Conservation (phyloP, 2,329 filamentous ascomycete genomes). For the Purpureocillium takamizusanense region DNA sequence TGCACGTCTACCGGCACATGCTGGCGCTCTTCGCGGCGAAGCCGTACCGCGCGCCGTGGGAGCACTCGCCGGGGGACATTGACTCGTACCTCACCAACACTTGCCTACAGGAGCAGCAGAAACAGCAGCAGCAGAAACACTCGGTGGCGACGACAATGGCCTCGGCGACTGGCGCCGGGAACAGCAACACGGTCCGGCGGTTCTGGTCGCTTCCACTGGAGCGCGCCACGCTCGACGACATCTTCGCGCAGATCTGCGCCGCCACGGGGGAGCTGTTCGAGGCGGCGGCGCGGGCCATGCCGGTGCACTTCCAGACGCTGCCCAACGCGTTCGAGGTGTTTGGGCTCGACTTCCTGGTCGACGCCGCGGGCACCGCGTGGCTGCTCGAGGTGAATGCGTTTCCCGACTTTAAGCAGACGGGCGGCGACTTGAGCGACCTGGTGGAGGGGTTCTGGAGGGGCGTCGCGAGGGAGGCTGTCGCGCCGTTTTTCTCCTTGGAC, state of each 20-base stretch:
- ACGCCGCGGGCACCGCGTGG: constrained; percentile 54
- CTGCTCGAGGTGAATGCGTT: constrained; percentile 92
- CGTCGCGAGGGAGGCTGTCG: constrained; percentile 58
- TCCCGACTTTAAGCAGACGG: constrained; percentile 91
- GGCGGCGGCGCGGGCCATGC: constrained; percentile 75
- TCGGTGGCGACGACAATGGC: too few species aligned
- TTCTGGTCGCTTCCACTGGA: constrained; percentile 60
- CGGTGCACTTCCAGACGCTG: constrained; percentile 83
- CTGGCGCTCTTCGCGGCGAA: constrained; percentile 82
- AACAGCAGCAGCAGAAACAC: too few species aligned
- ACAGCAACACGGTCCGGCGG: constrained; percentile 56
- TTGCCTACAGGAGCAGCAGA: constrained; percentile 64
- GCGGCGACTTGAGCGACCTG: constrained; percentile 64
- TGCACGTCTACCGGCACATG: constrained; percentile 87
- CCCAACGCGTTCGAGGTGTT: constrained; percentile 88
- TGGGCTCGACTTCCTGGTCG: constrained; percentile 84
- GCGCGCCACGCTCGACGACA: constrained; percentile 45
- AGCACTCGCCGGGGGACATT: constrained; percentile 40
- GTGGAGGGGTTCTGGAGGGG: constrained; percentile 71
- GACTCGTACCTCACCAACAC: constrained; percentile 88
- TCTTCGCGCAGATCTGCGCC: constrained; percentile 66
- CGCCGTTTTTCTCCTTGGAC: constrained; percentile 51
- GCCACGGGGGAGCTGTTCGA: constrained; percentile 75
- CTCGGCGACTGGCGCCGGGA: constrained; percentile 15
- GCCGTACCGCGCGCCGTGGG: constrained; percentile 59